These are phyloP conservation scores for Hyphopichia burtonii DNA, from an alignment of 1,139 yeast species.

Conservation along the genomic window DNA sequence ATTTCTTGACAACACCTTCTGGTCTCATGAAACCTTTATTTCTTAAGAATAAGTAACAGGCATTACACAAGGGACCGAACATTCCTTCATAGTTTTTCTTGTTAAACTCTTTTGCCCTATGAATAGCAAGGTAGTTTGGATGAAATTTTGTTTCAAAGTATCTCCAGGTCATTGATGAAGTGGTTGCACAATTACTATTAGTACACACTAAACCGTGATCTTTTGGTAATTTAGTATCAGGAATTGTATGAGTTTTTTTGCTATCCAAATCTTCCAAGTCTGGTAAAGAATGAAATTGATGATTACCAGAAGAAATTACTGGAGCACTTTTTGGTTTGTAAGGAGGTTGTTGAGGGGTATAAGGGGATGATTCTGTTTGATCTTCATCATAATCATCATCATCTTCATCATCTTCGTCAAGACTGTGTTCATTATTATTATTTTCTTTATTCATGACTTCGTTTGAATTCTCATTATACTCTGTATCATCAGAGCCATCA, in stretches of 20 bases:
- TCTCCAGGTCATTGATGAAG: conserved; percentile 45
- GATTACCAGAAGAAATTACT: conserved; percentile 6
- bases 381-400: conserved; percentile 18
- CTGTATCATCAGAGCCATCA: conserved; percentile 30
- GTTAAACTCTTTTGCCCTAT: conserved; percentile 39
- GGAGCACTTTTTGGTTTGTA: conserved; percentile 17
- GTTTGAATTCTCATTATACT: conserved; percentile 27
- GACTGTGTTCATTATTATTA: conserved; percentile 14
- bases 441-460: conserved; percentile 15
- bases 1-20: conserved; percentile 46
- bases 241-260: conserved; percentile 45
- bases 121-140: conserved; percentile 38
- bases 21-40: conserved; percentile 55
- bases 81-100: conserved; percentile 46
- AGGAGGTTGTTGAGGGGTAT: conserved; percentile 43
- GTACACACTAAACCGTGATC: conserved; percentile 44
- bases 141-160: conserved; percentile 45
- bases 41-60: conserved; percentile 47
- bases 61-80: conserved; percentile 54
- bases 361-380: conserved; percentile 31
- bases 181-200: conserved; percentile 44
- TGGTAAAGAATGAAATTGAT: conserved; percentile 38
- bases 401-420: conserved; percentile 16
- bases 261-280: conserved; percentile 48
- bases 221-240: conserved; percentile 35